Base-by-base conservation (phyloP, 1,284 basidiomycete genomes). In the Apiotrichum sp. region DNA sequence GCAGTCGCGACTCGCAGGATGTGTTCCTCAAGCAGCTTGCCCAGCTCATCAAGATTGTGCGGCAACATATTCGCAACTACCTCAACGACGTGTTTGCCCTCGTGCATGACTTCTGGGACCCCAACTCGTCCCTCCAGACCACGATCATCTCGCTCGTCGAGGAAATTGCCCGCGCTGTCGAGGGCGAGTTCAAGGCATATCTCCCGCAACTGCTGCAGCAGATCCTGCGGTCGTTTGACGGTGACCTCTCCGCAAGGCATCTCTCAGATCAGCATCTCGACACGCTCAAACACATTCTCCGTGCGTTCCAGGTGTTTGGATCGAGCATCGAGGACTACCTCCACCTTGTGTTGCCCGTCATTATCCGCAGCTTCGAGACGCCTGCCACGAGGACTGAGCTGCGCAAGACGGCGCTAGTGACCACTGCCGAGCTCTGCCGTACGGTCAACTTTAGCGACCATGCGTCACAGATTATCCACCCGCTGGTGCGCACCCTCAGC, bases 391-490 rank as follows among this genome's bases (percentile, higher is more conserved):
- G 86, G 1, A 82, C 83, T 1, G 78, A 83, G 34, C 78, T 98
- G 47, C 86, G 95, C 44, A 92, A 90, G 74, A 84, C 86, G 47
- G 93, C 95, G 0, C 88, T 98, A 48, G 84, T 89, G 61, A 95
- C 92, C 0, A 88, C 98, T 16, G 93, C 93, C 45, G 88, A 89
- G 34, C 78, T 99, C 16, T 93, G 92, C 13, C 83, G 87, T 62
- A 86, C 95, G 62, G 92, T 98, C 67, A 98, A 98, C 77, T 97
- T 99, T 71, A 93, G 90, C n/a, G 96, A 98, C 70, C 93, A 98
- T 68, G 93, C 95, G 7, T 96, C 93, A 16, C 84, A 95, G 47
- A 97, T 98, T 67, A 90, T 99, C 31, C 96, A 98, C 69, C 95
- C 96, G 2, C 81, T 99, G 13, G 87, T 93, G 41, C 84, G 96